Conservation (phyloP, 768 basidiomycete genomes). For the Trametes cinnabarina region DNA sequence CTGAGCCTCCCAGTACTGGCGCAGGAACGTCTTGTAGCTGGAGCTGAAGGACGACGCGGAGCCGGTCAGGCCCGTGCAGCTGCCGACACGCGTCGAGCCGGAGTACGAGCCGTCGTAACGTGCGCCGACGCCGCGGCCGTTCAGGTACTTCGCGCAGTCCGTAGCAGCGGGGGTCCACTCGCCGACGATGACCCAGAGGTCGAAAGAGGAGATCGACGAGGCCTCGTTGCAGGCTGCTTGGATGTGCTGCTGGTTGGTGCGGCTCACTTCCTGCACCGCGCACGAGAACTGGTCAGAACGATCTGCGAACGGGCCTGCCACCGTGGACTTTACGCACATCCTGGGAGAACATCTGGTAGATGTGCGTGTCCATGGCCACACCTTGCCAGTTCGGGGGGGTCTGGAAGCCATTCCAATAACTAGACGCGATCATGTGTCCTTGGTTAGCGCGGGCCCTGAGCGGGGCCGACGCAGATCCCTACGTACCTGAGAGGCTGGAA, state of each 20-base stretch:
- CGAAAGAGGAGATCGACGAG: slow-evolving; percentile 46
- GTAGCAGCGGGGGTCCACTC: slow-evolving; percentile 83
- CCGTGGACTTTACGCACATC: slow-evolving; percentile 38
- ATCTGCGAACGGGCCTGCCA: neutral
- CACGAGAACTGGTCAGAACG: neutral
- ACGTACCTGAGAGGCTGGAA: slow-evolving; percentile 59
- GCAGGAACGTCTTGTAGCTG: slow-evolving; percentile 77
- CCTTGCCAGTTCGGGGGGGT: slow-evolving; percentile 51
- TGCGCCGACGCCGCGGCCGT: slow-evolving; percentile 73
- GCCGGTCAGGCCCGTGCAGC: slow-evolving; percentile 73
- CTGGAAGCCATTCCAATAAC: slow-evolving; percentile 67
- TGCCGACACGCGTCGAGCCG: slow-evolving; percentile 68
- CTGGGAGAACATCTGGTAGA: slow-evolving; percentile 71
- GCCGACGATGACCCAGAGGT: slow-evolving; percentile 81
- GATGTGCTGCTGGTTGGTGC: slow-evolving; percentile 56
- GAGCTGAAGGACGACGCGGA: slow-evolving; percentile 70
- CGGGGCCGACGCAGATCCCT: neutral
- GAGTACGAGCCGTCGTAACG: slow-evolving; percentile 59
- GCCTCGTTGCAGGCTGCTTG: slow-evolving; percentile 51
- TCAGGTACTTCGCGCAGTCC: slow-evolving; percentile 80
- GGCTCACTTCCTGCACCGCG: slow-evolving; percentile 40
- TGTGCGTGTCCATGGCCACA: slow-evolving; percentile 78
- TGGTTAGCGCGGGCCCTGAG: neutral
- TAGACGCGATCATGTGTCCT: slow-evolving; percentile 18
- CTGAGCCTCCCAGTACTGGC: slow-evolving; percentile 85